Base-by-base conservation (phyloP, 805 yeast genomes). In the Candida hungchunana region DNA sequence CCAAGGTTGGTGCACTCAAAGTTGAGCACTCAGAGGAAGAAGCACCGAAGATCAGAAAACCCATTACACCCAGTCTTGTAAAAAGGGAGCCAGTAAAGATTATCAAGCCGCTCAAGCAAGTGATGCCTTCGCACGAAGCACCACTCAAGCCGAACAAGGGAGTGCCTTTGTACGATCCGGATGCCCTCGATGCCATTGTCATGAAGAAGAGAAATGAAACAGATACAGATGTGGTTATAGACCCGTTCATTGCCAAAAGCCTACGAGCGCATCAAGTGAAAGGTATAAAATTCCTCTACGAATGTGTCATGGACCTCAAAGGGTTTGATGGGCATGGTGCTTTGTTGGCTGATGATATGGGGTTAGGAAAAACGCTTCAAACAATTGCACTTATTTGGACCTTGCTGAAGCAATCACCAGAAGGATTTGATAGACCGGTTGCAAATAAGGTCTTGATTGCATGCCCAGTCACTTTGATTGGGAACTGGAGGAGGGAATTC, bases 331-430 rank as follows among this genome's bases (percentile, higher is more conserved):
- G 75, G 0, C 48, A 60, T 28, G 97, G 98, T 0, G 89, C 90
- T 2, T 61, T 93, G 5, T 59, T 93, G 28, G 98, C 98, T 0
- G 98, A 93, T 59, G 97, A 90, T 50, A 93, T 93, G 98, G 98
- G 98, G 0, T 64, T 93, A 13, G 96, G 96, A 2, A 84, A 84
- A 51, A 89, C 97, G 0, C 60, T 93, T 27, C 89, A 81, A 74
- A 77, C 96, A 0, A 90, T 93, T 6, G 55, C 95, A 0, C 56
- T 87, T 26, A 69, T 90, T 4, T 87, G 95, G 94, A 87, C 96
- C 0, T 58, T 93, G 14, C 56, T 86, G 14, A 79, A 73, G 44
- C 55, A 83, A 47, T 71, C 74, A 12, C 87, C 89, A 0, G 48
- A 44, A 35, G 56, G 66, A 15, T 36, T 54, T 15, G 47, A 51